phyloP scores from a whole-genome alignment of 2,329 filamentous ascomycete genomes.

The Penicillium glabrum region DNA sequence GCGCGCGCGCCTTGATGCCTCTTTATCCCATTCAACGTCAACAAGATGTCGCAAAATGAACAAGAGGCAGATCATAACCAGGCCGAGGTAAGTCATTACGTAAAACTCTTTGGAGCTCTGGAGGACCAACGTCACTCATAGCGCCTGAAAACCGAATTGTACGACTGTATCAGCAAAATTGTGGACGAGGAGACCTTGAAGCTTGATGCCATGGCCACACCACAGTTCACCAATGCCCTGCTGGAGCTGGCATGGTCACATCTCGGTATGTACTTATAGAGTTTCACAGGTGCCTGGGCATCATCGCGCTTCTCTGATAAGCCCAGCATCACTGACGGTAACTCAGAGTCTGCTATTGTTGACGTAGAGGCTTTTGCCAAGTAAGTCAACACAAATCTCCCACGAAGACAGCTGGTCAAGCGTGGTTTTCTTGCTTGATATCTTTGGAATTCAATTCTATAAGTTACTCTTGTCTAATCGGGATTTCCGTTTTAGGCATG shows the following conservation, averaged over 20 bases:
- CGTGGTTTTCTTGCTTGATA: neutral
- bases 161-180: constrained; percentile 81
- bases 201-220: constrained; percentile 79
- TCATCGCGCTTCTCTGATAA: neutral
- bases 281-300: neutral
- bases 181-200: constrained; percentile 79
- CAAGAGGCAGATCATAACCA: constrained; percentile 31
- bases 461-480: constrained; percentile 4
- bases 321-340: constrained; percentile 2
- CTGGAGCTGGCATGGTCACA: constrained; percentile 87
- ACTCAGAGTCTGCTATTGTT: constrained; percentile 52
- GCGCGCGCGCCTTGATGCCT: constrained; percentile 3
- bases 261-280: constrained; percentile 59
- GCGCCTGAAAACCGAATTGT: constrained; percentile 81
- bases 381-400: constrained; percentile 28
- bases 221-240: constrained; percentile 82
- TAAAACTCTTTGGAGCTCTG: neutral
- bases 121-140: constrained; percentile 35
- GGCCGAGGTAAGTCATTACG: constrained; percentile 27
- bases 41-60: constrained; percentile 19
- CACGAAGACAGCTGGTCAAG: neutral
- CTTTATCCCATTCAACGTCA: neutral
- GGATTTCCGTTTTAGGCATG: constrained; percentile 63
- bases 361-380: constrained; percentile 67
- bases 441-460: neutral